Evolutionary conservation across 1,284 basidiomycete species (phyloP).

Genomic region (Irpex lacteus): DNA sequence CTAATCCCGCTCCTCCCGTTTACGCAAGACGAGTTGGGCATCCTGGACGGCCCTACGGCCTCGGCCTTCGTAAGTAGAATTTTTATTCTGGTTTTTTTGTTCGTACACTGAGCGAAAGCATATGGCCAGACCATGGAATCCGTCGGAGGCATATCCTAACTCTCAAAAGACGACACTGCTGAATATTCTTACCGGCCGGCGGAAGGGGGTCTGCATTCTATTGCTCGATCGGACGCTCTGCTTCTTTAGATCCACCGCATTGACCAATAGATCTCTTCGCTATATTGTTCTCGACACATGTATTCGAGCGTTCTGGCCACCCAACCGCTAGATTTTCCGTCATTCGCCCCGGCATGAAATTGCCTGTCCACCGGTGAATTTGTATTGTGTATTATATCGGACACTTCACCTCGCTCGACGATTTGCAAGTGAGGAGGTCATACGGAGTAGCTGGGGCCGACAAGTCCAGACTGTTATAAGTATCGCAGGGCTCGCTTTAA

Average conservation of each 20-base stretch:
- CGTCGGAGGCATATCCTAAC: conserved; percentile 33
- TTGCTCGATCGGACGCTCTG: conserved; percentile 33
- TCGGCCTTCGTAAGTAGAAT: conserved; percentile 68
- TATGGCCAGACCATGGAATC: conserved; percentile 44
- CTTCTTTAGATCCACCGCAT: background rate
- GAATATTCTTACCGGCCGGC: conserved; percentile 3
- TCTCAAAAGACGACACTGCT: background rate
- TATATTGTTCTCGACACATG: background rate
- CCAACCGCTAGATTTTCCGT: too few species aligned
- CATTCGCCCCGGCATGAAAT: too few species aligned
- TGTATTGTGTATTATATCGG: too few species aligned
- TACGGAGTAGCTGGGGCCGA: too few species aligned
- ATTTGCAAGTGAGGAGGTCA: too few species aligned
- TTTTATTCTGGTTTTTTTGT: background rate
- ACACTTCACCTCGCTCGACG: too few species aligned
- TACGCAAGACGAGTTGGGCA: conserved; percentile 74
- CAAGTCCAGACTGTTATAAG: too few species aligned
- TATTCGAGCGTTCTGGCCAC: background rate
- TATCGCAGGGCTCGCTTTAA: too few species aligned
- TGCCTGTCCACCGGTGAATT: too few species aligned
- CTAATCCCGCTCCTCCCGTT: conserved; percentile 81
- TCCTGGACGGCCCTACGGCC: conserved; percentile 88
- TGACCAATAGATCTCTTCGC: background rate
- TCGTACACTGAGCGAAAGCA: background rate
- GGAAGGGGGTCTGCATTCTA: conserved; percentile 32